phyloP scores from a whole-genome alignment of 1,284 basidiomycete species.

The Xanthoconium separans region DNA sequence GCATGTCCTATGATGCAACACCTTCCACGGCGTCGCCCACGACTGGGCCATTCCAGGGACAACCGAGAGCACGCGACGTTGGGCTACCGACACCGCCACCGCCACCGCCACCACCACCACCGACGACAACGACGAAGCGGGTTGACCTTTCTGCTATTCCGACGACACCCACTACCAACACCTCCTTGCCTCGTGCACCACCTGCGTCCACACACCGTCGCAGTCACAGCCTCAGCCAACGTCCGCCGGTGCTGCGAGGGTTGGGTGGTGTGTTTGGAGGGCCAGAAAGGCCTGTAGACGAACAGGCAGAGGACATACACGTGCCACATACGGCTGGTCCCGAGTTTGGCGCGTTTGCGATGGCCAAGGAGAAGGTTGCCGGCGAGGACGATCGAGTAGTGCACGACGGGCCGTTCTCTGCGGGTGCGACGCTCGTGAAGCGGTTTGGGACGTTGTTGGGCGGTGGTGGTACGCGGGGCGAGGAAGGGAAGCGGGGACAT shows the following conservation, averaged over 20 bases:
- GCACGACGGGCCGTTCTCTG: constrained; percentile 41
- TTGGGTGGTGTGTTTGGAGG: constrained; percentile 51
- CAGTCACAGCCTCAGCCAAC: constrained; percentile 76
- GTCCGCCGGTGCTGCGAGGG: constrained; percentile 48
- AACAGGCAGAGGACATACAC: constrained; percentile 39
- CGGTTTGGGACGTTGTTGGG: constrained; percentile 69
- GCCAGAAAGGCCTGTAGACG: constrained; percentile 38
- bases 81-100: constrained; percentile 26
- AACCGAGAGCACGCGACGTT: constrained; percentile 59
- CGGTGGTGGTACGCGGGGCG: constrained; percentile 40
- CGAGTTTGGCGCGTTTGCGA: constrained; percentile 51
- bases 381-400: constrained; percentile 28
- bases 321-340: constrained; percentile 58
- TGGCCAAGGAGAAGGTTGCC: constrained; percentile 34
- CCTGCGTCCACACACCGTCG: constrained; percentile 66
- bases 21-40: constrained; percentile 52
- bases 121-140: constrained; percentile 17
- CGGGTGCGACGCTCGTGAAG: constrained; percentile 68
- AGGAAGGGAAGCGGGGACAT: constrained; percentile 41
- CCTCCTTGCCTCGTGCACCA: constrained; percentile 55
- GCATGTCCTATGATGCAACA: constrained; percentile 68
- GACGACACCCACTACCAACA: constrained; percentile 31
- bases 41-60: constrained; percentile 50
- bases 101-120: no score
- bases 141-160: constrained; percentile 41